Percentiles rank a stretch among this genome's conserved stretches.
These are phyloP conservation scores for Meredithiella fracta DNA, from an alignment of 2,329 filamentous ascomycete species.

Conservation along the genomic window DNA sequence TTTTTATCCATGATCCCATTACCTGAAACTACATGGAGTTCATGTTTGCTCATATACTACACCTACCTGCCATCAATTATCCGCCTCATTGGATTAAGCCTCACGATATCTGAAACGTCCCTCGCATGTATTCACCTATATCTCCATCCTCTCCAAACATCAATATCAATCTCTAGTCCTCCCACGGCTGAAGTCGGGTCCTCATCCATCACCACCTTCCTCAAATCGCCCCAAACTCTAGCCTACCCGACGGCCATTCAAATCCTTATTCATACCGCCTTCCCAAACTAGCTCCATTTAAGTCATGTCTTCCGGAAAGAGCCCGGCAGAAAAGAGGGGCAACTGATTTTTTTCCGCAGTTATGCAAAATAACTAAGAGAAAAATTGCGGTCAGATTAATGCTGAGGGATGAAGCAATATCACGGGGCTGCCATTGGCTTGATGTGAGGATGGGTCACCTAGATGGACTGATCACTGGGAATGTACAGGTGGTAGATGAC, in stretches of 20 bases:
- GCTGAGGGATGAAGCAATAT: background rate
- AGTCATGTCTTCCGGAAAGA: background rate
- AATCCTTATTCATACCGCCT: constrained; percentile 3
- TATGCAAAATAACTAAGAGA: background rate
- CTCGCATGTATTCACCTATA: too few relatives aligned
- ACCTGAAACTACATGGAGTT: too few relatives aligned
- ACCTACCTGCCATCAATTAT: background rate
- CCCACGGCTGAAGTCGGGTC: constrained; percentile 6
- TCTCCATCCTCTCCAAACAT: too few relatives aligned
- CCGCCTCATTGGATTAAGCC: too few relatives aligned
- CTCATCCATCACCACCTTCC: background rate
- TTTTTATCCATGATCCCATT: background rate
- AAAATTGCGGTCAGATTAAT: background rate
- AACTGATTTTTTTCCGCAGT: background rate
- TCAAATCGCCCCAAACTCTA: background rate
- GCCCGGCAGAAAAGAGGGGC: background rate
- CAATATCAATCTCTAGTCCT: too few relatives aligned
- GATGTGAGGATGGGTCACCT: background rate
- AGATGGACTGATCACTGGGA: background rate
- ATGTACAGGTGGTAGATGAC: background rate
- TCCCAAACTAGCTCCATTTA: background rate
- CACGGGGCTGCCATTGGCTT: background rate
- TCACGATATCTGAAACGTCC: too few relatives aligned
- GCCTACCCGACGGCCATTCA: background rate
- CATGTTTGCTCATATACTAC: background rate